A percentile compares a stretch with the other conserved stretches of the same genome.
Evolutionary conservation across 495 filamentous ascomycete species (phyloP).

Genomic region (Tuber calosporum): DNA sequence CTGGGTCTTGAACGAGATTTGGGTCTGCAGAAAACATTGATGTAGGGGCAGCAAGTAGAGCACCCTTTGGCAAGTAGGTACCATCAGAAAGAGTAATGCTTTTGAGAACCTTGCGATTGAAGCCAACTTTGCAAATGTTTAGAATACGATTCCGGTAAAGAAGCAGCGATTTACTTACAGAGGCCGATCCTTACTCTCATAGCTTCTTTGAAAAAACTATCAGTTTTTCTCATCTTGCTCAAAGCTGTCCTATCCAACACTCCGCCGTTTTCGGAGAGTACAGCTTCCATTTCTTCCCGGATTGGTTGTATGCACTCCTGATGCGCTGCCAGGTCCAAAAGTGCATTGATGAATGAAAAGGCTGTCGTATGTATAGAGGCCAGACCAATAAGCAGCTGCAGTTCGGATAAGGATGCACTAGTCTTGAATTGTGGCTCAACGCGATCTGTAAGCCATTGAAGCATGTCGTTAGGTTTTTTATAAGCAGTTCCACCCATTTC

Average conservation of each 20-base stretch:
- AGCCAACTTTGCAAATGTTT: conserved; percentile 41
- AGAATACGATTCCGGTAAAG: neutral
- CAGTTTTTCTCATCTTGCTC: conserved; percentile 47
- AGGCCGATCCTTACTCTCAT: conserved; percentile 44
- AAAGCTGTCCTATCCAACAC: conserved; percentile 44
- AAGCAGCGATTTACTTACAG: conserved; percentile 8
- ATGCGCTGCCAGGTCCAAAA: conserved; percentile 49
- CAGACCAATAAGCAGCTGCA: conserved; percentile 40
- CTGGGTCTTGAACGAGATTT: conserved; percentile 38
- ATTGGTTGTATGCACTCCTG: conserved; percentile 48
- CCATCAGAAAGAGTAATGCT: conserved; percentile 47
- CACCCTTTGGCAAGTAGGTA: conserved; percentile 44
- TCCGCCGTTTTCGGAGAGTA: conserved; percentile 44
- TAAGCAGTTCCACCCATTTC: conserved; percentile 22
- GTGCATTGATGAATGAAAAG: conserved; percentile 36
- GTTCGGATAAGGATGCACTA: conserved; percentile 13
- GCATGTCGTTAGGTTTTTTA: conserved; percentile 38
- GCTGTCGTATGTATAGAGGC: conserved; percentile 43
- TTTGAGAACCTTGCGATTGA: conserved; percentile 46
- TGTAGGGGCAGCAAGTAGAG: conserved; percentile 41
- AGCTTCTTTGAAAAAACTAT: conserved; percentile 53
- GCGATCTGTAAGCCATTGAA: conserved; percentile 42
- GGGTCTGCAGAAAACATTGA: conserved; percentile 16
- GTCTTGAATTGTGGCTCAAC: conserved; percentile 13
- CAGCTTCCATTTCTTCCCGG: conserved; percentile 49